Base-by-base conservation (phyloP, 164 flowering plant species). In the Tetrastigma voinierianum region DNA sequence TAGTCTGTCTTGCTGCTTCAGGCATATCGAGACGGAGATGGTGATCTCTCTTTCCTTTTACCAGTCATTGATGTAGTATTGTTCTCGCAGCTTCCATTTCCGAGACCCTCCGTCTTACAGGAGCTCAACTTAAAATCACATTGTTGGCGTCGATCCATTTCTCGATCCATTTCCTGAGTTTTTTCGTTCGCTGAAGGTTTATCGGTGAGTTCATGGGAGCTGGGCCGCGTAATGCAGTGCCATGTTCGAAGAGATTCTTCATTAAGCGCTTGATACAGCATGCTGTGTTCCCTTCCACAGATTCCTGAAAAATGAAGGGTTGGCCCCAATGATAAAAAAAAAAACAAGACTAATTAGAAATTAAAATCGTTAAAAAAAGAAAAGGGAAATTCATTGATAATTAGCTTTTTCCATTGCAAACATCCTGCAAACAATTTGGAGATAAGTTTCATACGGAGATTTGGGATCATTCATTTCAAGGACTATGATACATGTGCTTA, bases 251-350 rank as follows among this genome's bases (percentile, higher is more conserved):
- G 71, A 16, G 80, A 63, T 71, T 81, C 88, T 21, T 76, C 78
- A 23, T 21, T 67, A n/a, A n/a, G 57, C 59, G 9, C 69, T 74
- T 18, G 76, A 74, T 16, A 88, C 14, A 8, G 97, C 81, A 61
- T 92, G 96, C 97, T 96, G 90, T 17, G 84, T 76, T 61, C 97
- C 95, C 15, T 81, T 83, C n/a, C 57, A 71, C 91, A 25, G 91
- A 89, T 76, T 91, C 97, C 95, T 91, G 82, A 40, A 80, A 75
- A 60, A 10, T 58, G 4, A 44, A 9, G 19, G 13, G 17, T 19
- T 32, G 40, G 46, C 9, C 9, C 52, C 23, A 23, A 19, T 12
- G 24, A 23, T 15, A 21, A 3, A 67, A 9, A n/a, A 43, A 19
- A 25, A n/a, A n/a, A n/a, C 25, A 52, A 55, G 11, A 3, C 16